phyloP scores from a whole-genome alignment of 2,329 filamentous ascomycete genomes.

The Botryotinia calthae region DNA sequence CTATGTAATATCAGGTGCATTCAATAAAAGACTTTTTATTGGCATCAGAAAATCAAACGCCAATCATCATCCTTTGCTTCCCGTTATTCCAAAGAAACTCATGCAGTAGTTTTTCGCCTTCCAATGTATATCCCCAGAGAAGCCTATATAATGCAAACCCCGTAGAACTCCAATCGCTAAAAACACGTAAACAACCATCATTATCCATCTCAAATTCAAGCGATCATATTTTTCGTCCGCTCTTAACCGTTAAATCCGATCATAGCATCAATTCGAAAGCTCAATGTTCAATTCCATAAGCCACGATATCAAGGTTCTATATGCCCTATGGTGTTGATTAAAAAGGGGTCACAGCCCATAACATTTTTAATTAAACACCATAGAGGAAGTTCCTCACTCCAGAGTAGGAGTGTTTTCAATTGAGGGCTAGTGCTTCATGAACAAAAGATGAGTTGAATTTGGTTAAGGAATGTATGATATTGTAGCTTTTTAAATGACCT shows the following conservation, averaged over 20 bases:
- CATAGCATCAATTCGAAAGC: neutral
- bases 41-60: neutral
- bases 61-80: neutral
- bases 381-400: constrained; percentile 10
- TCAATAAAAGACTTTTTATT: neutral
- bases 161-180: neutral
- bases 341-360: constrained; percentile 9
- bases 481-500: neutral
- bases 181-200: neutral
- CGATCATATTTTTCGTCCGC: neutral
- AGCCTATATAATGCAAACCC: neutral
- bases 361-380: neutral
- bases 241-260: neutral
- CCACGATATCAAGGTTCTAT: constrained; percentile 11
- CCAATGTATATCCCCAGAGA: neutral
- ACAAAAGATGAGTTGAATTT: neutral
- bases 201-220: neutral
- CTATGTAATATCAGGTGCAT: neutral
- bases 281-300: neutral
- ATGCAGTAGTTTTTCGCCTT: neutral
- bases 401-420: constrained; percentile 4
- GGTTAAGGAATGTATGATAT: neutral
- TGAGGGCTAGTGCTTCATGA: neutral
- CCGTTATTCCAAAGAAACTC: neutral
- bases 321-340: constrained; percentile 1